These are phyloP conservation scores for Nannochloropsis salina DNA, from an alignment of 108 stramenopile genomes.

Conservation along the genomic window DNA sequence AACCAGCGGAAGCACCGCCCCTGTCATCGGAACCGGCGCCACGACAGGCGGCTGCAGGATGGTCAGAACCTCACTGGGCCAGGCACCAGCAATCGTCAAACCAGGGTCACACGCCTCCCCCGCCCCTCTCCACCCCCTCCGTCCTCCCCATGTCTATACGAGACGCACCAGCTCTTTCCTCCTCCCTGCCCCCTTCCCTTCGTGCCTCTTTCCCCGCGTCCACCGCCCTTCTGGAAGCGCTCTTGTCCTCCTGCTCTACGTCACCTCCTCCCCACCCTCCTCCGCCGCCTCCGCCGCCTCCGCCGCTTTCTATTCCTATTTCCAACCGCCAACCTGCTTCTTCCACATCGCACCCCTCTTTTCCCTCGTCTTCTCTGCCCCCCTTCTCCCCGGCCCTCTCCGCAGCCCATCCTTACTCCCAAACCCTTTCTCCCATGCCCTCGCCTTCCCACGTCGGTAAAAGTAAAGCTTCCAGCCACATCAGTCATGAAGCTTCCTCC, in stretches of 20 bases:
- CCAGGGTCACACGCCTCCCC: too few relatives aligned
- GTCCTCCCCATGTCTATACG: too few relatives aligned
- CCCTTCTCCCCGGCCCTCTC: background rate
- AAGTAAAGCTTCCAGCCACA: background rate
- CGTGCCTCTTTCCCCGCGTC: background rate
- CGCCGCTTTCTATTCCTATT: background rate
- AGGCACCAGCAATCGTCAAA: too few relatives aligned
- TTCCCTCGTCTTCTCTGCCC: background rate
- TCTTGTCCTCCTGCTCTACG: background rate
- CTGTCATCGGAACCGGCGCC: too few relatives aligned
- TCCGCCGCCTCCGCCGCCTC: background rate
- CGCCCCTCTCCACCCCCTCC: too few relatives aligned
- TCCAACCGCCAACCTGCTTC: background rate
- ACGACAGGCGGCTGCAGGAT: too few relatives aligned
- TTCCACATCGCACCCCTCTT: constrained; percentile 1
- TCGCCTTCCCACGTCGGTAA: background rate
- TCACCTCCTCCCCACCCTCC: background rate
- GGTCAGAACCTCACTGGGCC: too few relatives aligned
- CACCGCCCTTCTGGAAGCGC: background rate
- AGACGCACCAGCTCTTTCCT: too few relatives aligned
- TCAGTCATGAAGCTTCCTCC: background rate
- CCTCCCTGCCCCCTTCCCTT: background rate
- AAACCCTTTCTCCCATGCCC: too few relatives aligned
- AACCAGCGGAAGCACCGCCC: too few relatives aligned
- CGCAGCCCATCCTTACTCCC: background rate